Evolutionary conservation across 2,329 filamentous ascomycete species (phyloP), one percentile per base, ranked within the genome.

Genomic region (Pseudogymnoascus sp.): DNA sequence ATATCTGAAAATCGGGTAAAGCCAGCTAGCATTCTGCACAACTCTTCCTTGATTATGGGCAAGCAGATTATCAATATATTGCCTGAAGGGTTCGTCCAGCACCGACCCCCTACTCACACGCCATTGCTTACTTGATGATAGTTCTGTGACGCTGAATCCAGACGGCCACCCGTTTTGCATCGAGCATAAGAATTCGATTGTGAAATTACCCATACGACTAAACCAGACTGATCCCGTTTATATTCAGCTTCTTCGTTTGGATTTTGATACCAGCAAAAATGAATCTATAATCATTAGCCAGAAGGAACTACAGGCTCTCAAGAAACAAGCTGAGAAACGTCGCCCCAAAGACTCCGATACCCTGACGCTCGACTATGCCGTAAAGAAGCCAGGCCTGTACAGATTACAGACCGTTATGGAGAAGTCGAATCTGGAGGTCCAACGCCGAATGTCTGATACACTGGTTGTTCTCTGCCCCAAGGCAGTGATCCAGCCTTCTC

Each of bases 11-110:
- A 88, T 65, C 90, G 86, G 69, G 92, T 99, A 71, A 95, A 95
- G 70, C 84, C 92, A 13, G 88, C 87, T 26, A 86, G 82, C 63
- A 92, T 99, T 64, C 78, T 96, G 63, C 90, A 96, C 71, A 96
- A 97, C 71, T 83, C 90, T 30, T 96, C 92, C 19, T 81, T 97
- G 69, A 97, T 99, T 64, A 82, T 96, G 75, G 94, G 94, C 69
- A 94, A 91, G 72, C 92, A 97, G 75, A 95, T 96, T 67, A 92
- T 99, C 73, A 94, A 99, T 71, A 96, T 99, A 69, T 78, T 99
- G 60, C 94, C 94, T 1, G 94, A 99, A 77, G 95, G 95, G 77
- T 87, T 72, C 66, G 79, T 70, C 30, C 18, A 12, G n/a, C 45
- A 62, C 5, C 18, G 34, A 28, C 8, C 8, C 48, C 10, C 18